Base-by-base conservation (phyloP, 2,329 filamentous ascomycete genomes). In the Aspergillus chevalieri region DNA sequence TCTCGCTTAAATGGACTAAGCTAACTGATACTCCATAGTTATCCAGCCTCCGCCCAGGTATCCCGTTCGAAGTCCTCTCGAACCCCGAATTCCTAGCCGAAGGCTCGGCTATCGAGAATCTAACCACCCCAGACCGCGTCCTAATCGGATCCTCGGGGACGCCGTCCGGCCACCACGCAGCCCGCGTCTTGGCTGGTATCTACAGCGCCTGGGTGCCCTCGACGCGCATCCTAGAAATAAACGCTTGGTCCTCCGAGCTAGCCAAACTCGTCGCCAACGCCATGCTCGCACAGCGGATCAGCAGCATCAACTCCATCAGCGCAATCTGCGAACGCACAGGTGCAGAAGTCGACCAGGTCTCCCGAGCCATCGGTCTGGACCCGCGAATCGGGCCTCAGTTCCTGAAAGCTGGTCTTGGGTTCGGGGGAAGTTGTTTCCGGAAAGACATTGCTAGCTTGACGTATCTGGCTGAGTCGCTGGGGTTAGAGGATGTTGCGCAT, bases 51-150 rank as follows among this genome's bases (percentile, higher is more conserved):
- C 80, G 81, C 10, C 84, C 84, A 1, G 79, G 78, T 15, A 75
- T 83, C 10, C 77, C 79, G 53, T 90, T 90, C 62, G 85, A 90
- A 63, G 82, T 91, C 48, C 78, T 91, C 22, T 89, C 86, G 43
- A 91, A 91, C 68, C 87, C 87, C 5, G 87, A 92, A 65, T 92
- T 91, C 64, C 74, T 92, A 41, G 84, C 87, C 22, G 87, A 87
- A 56, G 87, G 87, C 47, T 89, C 85, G 3, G 87, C 87, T 3
- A 79, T 91, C 53, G 74, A 79, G 43, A 84, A 91, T 63, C 75
- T 92, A 7, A 76, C 88, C 45, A 70, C 78, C 52, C 87, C 87
- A 6, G 85, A 89, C 62, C 81, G 87, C 22, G 81, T 92, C 12
- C 74, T 92, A 39, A 89, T 92, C 63, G 87, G 87, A 12, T 88